Base-by-base conservation (phyloP, 352 stramenopile genomes). In the Hyaloperonospora brassicae region DNA sequence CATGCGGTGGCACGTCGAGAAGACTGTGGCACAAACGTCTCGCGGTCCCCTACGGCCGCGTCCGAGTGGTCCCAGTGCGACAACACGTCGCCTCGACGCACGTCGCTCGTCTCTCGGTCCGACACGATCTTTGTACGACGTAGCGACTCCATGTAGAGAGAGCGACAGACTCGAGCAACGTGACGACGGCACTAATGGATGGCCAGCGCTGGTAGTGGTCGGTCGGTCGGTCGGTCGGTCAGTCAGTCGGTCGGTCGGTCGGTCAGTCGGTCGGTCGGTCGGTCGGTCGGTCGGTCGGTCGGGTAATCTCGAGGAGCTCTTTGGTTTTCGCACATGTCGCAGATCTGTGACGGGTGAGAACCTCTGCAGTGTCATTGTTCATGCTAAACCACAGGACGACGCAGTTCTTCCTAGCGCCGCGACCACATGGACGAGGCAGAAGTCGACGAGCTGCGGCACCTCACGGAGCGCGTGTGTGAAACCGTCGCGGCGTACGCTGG, bases 401-500 rank as follows among this genome's bases (percentile, higher is more conserved):
- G 23, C 22, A n/a, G 14, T 22, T n/a, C n/a, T 44, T 22, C 12
- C 13, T 30, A 50, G 17, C 17, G 17, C 17, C n/a, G n/a, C 40
- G 42, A 56, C n/a, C 36, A 17, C 17, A 90, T 90, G 79, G 73
- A 90, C 56, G 64, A 63, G 31, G 57, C 59, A 1, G 77, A 88
- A 55, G 68, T 69, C 50, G 66, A 78, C 47, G 70, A 84, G 44
- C 70, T 92, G 27, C 64, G 57, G 56, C 52, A 70, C 59, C 79
- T 92, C 57, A 73, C 77, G 44, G 67, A 75, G 63, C 72, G 64
- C 42, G 73, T 92, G 52, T 84, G 79, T 40, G 77, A 85, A 64
- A 87, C 68, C 40, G 70, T 92, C 35, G 61, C 76, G 10, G 69
- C 72, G 30, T 92, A 92, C 55, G 66, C 84, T 0, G 81, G 77